Evolutionary conservation across 257 asterid species (phyloP).

Genomic region (Nicotiana attenuata): DNA sequence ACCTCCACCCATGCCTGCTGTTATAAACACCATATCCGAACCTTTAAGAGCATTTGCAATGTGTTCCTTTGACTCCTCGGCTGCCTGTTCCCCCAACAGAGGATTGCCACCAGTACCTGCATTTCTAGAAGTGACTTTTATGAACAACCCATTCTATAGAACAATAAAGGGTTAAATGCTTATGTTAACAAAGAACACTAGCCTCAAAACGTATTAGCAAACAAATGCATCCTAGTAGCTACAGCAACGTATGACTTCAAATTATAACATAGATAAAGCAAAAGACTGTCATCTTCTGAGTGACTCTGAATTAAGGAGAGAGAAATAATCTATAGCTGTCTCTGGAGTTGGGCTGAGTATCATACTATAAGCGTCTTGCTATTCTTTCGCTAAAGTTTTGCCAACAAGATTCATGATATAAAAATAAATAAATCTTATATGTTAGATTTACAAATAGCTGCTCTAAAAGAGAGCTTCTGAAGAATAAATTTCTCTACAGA

Average conservation of each 20-base stretch:
- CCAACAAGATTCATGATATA: background rate
- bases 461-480: background rate
- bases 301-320: background rate
- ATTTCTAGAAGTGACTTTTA: constrained; percentile 11
- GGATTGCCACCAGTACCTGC: constrained; percentile 99
- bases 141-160: background rate
- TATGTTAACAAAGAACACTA: background rate
- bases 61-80: constrained; percentile 93
- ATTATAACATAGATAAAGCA: background rate
- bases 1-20: constrained; percentile 99
- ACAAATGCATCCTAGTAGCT: background rate
- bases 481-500: background rate
- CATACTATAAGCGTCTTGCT: background rate
- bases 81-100: constrained; percentile 95
- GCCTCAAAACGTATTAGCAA: background rate
- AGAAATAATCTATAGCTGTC: background rate
- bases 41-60: constrained; percentile 88
- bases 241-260: background rate
- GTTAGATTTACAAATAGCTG: background rate
- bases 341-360: background rate
- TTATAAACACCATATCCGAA: constrained; percentile 97
- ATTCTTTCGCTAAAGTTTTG: background rate
- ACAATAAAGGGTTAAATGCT: background rate
- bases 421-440: background rate
- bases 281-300: background rate